Evolutionary conservation across 2,329 filamentous ascomycete species (phyloP).

Genomic region (Neofusicoccum sp.): DNA sequence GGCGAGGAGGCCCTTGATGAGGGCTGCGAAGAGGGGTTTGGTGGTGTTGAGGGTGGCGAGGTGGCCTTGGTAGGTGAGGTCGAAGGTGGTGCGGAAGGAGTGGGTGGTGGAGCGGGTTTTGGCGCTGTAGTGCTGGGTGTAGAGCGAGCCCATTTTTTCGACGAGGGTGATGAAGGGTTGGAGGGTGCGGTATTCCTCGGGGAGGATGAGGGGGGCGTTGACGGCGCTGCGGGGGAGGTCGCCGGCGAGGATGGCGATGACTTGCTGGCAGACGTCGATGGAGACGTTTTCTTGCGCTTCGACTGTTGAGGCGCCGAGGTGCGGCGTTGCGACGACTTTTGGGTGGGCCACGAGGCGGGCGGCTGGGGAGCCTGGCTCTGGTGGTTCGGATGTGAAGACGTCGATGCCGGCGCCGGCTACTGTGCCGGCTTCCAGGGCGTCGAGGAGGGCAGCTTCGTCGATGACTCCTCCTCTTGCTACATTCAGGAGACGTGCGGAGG

Average conservation of each 20-base stretch:
- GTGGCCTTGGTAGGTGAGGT: slow-evolving; percentile 75
- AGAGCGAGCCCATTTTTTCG: slow-evolving; percentile 76
- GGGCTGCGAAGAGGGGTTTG: slow-evolving; percentile 72
- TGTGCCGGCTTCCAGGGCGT: slow-evolving; percentile 66
- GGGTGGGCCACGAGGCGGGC: slow-evolving; percentile 64
- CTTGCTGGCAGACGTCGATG: slow-evolving; percentile 78
- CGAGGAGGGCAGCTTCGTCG: slow-evolving; percentile 70
- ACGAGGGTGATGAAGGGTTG: slow-evolving; percentile 74
- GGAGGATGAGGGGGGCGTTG: slow-evolving; percentile 77
- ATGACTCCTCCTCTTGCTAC: slow-evolving; percentile 79
- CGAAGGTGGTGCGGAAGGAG: slow-evolving; percentile 65
- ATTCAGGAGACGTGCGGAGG: slow-evolving; percentile 71
- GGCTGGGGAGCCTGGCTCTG: slow-evolving; percentile 58
- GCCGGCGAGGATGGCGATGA: slow-evolving; percentile 69
- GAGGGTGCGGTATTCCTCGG: slow-evolving; percentile 74
- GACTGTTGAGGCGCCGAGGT: slow-evolving; percentile 74
- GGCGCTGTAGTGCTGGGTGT: slow-evolving; percentile 69
- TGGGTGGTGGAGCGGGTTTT: slow-evolving; percentile 18
- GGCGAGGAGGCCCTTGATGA: slow-evolving; percentile 72
- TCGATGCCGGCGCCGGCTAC: slow-evolving; percentile 77
- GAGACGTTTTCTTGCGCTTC: slow-evolving; percentile 85
- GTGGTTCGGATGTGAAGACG: slow-evolving; percentile 75
- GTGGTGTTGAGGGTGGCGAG: slow-evolving; percentile 70
- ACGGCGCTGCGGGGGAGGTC: slow-evolving; percentile 74
- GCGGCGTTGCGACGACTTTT: slow-evolving; percentile 73